Conservation (phyloP, 139 green algal genomes). For the Ettlia oleoabundans region DNA sequence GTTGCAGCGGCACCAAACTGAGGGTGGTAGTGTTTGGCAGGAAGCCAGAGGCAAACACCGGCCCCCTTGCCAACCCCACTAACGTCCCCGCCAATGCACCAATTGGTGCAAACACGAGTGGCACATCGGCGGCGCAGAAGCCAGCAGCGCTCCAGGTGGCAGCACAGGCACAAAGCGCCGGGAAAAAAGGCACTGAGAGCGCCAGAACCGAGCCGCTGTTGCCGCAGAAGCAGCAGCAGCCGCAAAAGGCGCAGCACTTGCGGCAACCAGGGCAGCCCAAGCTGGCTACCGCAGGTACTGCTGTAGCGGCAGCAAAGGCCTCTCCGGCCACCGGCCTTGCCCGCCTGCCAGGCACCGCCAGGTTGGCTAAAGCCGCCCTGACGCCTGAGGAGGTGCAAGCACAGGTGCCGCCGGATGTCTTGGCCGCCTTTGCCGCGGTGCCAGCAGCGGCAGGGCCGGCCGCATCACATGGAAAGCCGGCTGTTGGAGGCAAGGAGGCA, state of each 20-base stretch:
- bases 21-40: conserved; percentile 6
- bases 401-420: neutral
- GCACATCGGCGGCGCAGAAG: too few species aligned
- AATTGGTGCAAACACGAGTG: too few species aligned
- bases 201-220: too few species aligned
- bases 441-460: neutral
- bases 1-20: conserved; percentile 25
- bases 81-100: neutral
- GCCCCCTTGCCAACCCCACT: neutral
- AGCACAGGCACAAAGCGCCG: too few species aligned
- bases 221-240: too few species aligned
- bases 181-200: too few species aligned
- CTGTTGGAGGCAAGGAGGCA: neutral
- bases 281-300: neutral
- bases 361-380: neutral
- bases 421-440: conserved; percentile 6
- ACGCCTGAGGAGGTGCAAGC: neutral
- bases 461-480: neutral
- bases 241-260: too few species aligned
- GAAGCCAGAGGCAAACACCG: neutral
- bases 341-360: neutral
- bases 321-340: neutral
- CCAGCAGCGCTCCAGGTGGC: too few species aligned
- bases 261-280: neutral
- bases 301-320: neutral